Conservation (phyloP, 345 rosid genomes). For the Brassica juncea region DNA sequence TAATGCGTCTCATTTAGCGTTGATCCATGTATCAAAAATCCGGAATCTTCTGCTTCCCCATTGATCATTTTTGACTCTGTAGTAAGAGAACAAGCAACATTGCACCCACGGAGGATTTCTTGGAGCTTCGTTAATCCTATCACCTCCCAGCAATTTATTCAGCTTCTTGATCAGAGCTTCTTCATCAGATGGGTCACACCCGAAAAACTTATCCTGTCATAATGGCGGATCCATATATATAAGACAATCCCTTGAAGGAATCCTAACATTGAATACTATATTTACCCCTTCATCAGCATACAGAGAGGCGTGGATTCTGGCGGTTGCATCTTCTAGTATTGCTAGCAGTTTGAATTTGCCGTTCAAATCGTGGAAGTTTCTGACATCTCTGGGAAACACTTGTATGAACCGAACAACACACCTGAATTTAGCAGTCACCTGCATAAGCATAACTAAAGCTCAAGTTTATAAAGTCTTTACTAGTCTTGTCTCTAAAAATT, state of each 20-base stretch:
- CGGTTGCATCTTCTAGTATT: slow-evolving; percentile 35
- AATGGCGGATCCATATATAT: not conserved
- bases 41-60: slow-evolving; percentile 39
- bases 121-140: slow-evolving; percentile 5
- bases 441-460: slow-evolving; percentile 16
- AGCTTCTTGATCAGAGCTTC: slow-evolving; percentile 9
- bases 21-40: slow-evolving; percentile 37
- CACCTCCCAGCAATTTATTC: slow-evolving; percentile 25
- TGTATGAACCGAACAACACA: slow-evolving; percentile 38
- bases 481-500: not conserved
- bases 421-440: slow-evolving; percentile 39
- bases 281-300: slow-evolving; percentile 38
- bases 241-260: not conserved
- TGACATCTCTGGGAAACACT: slow-evolving; percentile 20
- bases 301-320: slow-evolving; percentile 34
- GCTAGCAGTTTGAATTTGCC: slow-evolving; percentile 17
- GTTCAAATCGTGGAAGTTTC: slow-evolving; percentile 10
- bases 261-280: not conserved
- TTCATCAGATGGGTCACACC: slow-evolving; percentile 31
- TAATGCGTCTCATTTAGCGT: not conserved
- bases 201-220: slow-evolving; percentile 32
- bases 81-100: slow-evolving; percentile 38
- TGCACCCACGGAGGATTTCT: slow-evolving; percentile 41
- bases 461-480: not conserved
- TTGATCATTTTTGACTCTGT: slow-evolving; percentile 28